These are phyloP conservation scores for Rauvolfia tetraphylla DNA, from an alignment of 257 asterid species.

Conservation along the genomic window DNA sequence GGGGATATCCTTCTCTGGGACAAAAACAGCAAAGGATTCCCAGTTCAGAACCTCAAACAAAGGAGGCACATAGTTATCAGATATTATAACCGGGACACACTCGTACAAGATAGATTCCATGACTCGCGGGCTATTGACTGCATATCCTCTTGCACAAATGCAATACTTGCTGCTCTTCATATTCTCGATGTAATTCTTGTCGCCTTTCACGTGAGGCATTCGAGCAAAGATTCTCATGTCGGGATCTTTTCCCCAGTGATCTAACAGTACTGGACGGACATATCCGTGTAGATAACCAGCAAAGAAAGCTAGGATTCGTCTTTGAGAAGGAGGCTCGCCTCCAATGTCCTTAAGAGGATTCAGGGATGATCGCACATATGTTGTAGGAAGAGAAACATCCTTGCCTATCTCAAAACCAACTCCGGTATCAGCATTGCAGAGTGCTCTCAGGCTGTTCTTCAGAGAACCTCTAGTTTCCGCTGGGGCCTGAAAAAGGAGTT, in stretches of 20 bases:
- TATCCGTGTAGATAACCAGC: constrained; percentile 49
- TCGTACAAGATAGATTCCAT: constrained; percentile 40
- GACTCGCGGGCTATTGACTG: constrained; percentile 40
- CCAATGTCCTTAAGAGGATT: constrained; percentile 33
- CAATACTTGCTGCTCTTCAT: constrained; percentile 48
- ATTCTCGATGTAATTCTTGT: constrained; percentile 25
- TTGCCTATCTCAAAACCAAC: constrained; percentile 37
- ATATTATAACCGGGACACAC: constrained; percentile 43
- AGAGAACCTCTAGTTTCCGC: constrained; percentile 31
- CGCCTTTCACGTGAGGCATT: constrained; percentile 31
- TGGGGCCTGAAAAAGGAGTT: constrained; percentile 32
- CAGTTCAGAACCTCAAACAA: constrained; percentile 41
- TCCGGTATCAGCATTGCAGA: constrained; percentile 47
- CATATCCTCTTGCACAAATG: constrained; percentile 44
- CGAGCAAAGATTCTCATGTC: constrained; percentile 34
- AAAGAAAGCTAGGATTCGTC: constrained; percentile 38
- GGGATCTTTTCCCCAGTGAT: constrained; percentile 41
- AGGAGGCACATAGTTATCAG: constrained; percentile 45
- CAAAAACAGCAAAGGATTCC: constrained; percentile 41
- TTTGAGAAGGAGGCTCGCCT: constrained; percentile 23
- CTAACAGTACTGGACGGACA: constrained; percentile 34
- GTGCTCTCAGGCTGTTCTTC: constrained; percentile 35
- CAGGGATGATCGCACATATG: constrained; percentile 24
- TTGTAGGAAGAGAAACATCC: constrained; percentile 43
- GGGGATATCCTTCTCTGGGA: constrained; percentile 38